phyloP scores from a whole-genome alignment of 1,284 basidiomycete species.

The Serendipita sp. region DNA sequence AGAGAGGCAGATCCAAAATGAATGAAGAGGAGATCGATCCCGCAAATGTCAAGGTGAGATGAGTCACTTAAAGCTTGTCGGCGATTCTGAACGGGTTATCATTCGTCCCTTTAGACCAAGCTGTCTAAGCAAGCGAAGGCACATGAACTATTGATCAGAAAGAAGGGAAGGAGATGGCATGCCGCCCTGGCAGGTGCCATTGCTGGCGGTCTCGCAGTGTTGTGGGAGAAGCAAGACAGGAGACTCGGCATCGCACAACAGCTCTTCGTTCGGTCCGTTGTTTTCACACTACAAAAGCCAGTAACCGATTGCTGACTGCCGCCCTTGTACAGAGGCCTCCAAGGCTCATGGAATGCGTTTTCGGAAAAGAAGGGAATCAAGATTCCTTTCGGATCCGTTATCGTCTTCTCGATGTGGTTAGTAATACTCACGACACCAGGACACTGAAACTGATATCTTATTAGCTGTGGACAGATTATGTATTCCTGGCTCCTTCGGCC shows the following conservation, averaged over 20 bases:
- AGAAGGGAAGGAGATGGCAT: slow-evolving; percentile 70
- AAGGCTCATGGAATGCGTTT: slow-evolving; percentile 69
- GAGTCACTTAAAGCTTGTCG: background rate
- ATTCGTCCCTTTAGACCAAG: background rate
- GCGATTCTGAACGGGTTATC: no score
- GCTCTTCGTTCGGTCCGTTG: slow-evolving; percentile 65
- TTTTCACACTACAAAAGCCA: background rate
- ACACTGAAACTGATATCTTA: background rate
- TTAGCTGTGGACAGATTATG: slow-evolving; percentile 79
- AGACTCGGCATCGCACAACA: slow-evolving; percentile 77
- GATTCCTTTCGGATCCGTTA: slow-evolving; percentile 73
- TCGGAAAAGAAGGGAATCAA: slow-evolving; percentile 49
- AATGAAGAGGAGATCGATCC: background rate
- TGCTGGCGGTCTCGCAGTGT: slow-evolving; percentile 66
- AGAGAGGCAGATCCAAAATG: background rate
- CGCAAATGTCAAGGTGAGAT: background rate
- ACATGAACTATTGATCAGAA: slow-evolving; percentile 46
- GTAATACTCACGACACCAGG: slow-evolving; percentile 14
- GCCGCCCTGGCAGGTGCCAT: slow-evolving; percentile 75
- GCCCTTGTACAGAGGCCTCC: slow-evolving; percentile 48
- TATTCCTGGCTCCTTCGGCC: slow-evolving; percentile 72
- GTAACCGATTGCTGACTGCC: background rate
- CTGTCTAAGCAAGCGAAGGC: slow-evolving; percentile 43
- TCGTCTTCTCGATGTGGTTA: slow-evolving; percentile 72
- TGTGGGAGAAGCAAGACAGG: slow-evolving; percentile 64